These are phyloP conservation scores for Raphanus sativus DNA, from an alignment of 345 rosid species.

Conservation along the genomic window DNA sequence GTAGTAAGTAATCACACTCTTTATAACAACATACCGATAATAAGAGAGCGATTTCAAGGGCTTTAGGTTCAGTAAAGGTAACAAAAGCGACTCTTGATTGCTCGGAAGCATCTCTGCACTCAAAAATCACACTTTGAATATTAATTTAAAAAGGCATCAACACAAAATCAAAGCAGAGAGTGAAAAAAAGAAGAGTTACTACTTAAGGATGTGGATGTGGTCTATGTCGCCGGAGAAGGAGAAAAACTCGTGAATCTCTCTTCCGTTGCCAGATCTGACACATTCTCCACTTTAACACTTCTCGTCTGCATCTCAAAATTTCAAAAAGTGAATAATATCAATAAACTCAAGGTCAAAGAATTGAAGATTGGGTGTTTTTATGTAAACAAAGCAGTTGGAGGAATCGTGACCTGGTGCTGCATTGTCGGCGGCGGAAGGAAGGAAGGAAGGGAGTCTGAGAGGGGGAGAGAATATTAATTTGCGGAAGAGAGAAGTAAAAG, in stretches of 20 bases:
- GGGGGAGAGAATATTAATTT: conserved; percentile 7
- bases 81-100: conserved; percentile 65
- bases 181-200: not conserved
- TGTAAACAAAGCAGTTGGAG: not conserved
- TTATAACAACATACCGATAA: not conserved
- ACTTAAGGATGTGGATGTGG: conserved; percentile 64
- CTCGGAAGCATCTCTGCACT: conserved; percentile 54
- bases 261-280: conserved; percentile 96
- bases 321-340: not conserved
- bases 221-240: conserved; percentile 94
- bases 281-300: conserved; percentile 72
- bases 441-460: not conserved
- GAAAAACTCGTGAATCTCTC: conserved; percentile 99
- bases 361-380: not conserved
- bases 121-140: not conserved
- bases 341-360: conserved; percentile 3
- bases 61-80: conserved; percentile 80
- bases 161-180: not conserved
- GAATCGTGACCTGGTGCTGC: conserved; percentile 14
- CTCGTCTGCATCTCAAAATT: conserved; percentile 49
- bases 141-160: not conserved
- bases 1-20: not conserved
- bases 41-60: conserved; percentile 75
- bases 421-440: conserved; percentile 13
- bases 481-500: conserved; percentile 15